A percentile compares a stretch with the other conserved stretches of the same genome.
Conservation (phyloP, 2,329 filamentous ascomycete genomes). For the Pestalotiopsis sp. region DNA sequence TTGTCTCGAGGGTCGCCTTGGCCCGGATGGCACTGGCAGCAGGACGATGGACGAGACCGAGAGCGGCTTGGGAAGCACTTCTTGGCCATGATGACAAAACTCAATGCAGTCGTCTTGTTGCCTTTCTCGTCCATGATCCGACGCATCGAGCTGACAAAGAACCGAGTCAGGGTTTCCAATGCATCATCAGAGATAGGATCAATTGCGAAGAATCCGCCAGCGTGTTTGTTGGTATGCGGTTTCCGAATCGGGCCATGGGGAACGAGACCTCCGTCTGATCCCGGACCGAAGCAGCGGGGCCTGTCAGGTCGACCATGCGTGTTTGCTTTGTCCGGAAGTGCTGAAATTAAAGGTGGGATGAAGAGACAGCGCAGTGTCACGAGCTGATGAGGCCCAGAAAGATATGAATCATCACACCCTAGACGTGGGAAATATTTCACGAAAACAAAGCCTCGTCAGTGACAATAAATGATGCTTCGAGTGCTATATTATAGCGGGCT, state of each 20-base stretch:
- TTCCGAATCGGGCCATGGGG: slow-evolving; percentile 7
- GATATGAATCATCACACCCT: neutral
- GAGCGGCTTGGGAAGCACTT: neutral
- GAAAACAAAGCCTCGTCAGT: too few relatives aligned
- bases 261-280: slow-evolving; percentile 7
- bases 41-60: neutral
- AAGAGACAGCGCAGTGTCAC: too few relatives aligned
- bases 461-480: too few relatives aligned
- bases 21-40: neutral
- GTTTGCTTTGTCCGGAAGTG: neutral
- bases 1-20: neutral
- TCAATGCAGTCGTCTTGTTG: neutral
- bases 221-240: neutral
- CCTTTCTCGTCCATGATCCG: neutral
- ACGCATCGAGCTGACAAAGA: neutral
- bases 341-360: neutral
- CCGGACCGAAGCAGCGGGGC: slow-evolving; percentile 10
- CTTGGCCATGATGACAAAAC: neutral
- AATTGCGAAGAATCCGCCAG: neutral
- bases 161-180: neutral
- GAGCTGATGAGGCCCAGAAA: neutral
- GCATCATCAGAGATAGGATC: neutral
- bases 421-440: too few relatives aligned
- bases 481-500: too few relatives aligned
- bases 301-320: neutral